These are phyloP conservation scores for Debaryomyces prosopidis DNA, from an alignment of 805 yeast species.

Conservation along the genomic window DNA sequence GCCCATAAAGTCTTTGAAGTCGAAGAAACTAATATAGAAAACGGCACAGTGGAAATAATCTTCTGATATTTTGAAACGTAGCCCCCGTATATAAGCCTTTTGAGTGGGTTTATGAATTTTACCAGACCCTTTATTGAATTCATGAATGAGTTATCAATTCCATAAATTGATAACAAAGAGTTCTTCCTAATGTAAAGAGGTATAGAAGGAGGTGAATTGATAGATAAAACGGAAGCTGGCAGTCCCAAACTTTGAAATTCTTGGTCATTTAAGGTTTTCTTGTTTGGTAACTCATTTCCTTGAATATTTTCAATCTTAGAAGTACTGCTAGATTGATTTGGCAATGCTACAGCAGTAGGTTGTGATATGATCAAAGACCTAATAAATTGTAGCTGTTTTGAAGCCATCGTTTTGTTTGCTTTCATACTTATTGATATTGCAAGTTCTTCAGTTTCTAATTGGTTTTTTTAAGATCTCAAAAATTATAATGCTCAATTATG, in stretches of 20 bases:
- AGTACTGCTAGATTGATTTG: conserved; percentile 5
- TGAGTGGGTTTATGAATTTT: conserved; percentile 38
- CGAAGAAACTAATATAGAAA: conserved; percentile 45
- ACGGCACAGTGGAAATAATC: conserved; percentile 48
- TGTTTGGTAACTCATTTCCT: conserved; percentile 13
- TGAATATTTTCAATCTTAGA: conserved; percentile 11
- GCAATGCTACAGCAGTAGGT: conserved; percentile 4
- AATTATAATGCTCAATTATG: too few species aligned
- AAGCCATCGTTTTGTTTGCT: not conserved
- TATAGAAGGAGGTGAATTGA: conserved; percentile 59
- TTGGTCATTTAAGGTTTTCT: conserved; percentile 20
- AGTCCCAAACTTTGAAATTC: conserved; percentile 46
- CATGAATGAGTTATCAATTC: conserved; percentile 17
- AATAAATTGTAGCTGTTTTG: conserved; percentile 5
- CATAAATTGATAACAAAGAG: conserved; percentile 50
- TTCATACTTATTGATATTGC: not conserved
- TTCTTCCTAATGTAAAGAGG: conserved; percentile 52
- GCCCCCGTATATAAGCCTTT: conserved; percentile 45
- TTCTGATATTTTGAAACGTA: conserved; percentile 47
- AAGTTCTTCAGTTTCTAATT: too few species aligned
- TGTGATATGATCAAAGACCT: conserved; percentile 12
- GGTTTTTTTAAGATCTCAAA: too few species aligned
- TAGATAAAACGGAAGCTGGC: conserved; percentile 48
- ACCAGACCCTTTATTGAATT: conserved; percentile 23
- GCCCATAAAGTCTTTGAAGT: conserved; percentile 16